These are phyloP conservation scores for Polysphondylium violaceum DNA, from an alignment of 78 protist genomes.

Conservation along the genomic window DNA sequence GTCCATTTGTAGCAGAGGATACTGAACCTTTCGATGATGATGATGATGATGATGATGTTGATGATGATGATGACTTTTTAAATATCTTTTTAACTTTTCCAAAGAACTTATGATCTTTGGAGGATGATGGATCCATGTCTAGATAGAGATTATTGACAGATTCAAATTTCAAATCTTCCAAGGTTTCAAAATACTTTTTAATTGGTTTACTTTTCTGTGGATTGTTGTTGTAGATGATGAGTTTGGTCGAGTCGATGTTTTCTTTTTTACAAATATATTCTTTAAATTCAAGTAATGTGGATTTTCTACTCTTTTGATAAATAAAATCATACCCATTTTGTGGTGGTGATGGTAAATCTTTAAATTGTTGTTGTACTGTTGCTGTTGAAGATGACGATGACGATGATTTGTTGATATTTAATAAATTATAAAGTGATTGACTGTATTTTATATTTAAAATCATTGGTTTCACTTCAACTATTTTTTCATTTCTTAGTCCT, in stretches of 20 bases:
- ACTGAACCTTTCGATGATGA: conserved; percentile 1
- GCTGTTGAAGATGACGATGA: too few relatives aligned
- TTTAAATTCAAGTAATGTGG: conserved; percentile 17
- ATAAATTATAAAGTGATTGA: too few relatives aligned
- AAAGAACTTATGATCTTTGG: background rate
- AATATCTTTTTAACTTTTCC: background rate
- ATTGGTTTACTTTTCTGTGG: conserved; percentile 8
- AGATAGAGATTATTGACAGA: background rate
- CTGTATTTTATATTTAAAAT: conserved; percentile 7
- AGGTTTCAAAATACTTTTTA: conserved; percentile 6
- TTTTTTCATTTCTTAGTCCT: conserved; percentile 52
- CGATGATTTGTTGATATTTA: too few relatives aligned
- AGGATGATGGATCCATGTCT: background rate
- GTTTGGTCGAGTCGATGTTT: conserved; percentile 13
- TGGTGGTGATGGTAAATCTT: conserved; percentile 1
- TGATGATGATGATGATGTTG: background rate
- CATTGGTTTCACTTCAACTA: conserved; percentile 57
- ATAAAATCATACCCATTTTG: background rate
- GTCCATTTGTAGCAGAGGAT: background rate
- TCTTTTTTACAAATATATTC: conserved; percentile 30
- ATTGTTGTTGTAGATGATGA: background rate
- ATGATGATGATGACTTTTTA: background rate
- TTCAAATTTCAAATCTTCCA: conserved; percentile 70
- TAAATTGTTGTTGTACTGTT: too few relatives aligned
- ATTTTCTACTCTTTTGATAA: conserved; percentile 41